These are phyloP conservation scores for Eruca vesicaria DNA, from an alignment of 441 rosid species.

Conservation along the genomic window DNA sequence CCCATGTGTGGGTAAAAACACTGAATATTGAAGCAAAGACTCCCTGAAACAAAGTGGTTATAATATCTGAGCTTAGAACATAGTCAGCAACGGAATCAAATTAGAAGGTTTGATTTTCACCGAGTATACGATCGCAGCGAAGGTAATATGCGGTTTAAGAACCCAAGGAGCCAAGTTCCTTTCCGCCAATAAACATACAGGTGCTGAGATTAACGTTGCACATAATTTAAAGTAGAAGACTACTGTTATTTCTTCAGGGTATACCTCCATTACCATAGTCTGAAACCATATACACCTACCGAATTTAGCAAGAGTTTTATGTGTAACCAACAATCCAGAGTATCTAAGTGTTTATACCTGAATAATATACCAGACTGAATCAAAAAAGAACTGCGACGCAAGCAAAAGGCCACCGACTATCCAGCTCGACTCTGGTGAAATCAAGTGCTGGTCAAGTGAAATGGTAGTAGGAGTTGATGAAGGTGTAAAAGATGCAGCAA, in stretches of 20 bases:
- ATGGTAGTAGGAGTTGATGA: too few relatives aligned
- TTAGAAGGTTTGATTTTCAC: conserved; percentile 21
- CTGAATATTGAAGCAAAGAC: neutral
- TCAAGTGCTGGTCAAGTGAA: too few relatives aligned
- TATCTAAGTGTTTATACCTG: conserved; percentile 37
- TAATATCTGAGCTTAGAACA: neutral
- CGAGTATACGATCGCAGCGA: conserved; percentile 36
- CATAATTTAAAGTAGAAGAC: conserved; percentile 36
- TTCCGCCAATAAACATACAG: conserved; percentile 42
- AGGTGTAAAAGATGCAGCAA: too few relatives aligned
- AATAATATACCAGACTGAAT: conserved; percentile 43
- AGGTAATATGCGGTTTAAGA: conserved; percentile 33
- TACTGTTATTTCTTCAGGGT: conserved; percentile 50
- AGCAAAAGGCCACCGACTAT: conserved; percentile 47
- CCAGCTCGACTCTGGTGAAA: conserved; percentile 37
- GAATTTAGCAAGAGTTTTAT: neutral
- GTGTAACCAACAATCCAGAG: neutral
- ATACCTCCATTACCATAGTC: conserved; percentile 52
- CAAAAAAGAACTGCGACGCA: conserved; percentile 33
- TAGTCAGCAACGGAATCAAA: neutral
- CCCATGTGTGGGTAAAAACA: neutral
- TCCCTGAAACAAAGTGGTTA: neutral
- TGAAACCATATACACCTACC: conserved; percentile 10
- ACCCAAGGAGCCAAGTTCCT: conserved; percentile 42
- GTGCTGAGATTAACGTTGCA: conserved; percentile 29